Evolutionary conservation across 2,329 filamentous ascomycete species (phyloP), one percentile per base, ranked within the genome.

Genomic region (Orbilia blumenaviensis): DNA sequence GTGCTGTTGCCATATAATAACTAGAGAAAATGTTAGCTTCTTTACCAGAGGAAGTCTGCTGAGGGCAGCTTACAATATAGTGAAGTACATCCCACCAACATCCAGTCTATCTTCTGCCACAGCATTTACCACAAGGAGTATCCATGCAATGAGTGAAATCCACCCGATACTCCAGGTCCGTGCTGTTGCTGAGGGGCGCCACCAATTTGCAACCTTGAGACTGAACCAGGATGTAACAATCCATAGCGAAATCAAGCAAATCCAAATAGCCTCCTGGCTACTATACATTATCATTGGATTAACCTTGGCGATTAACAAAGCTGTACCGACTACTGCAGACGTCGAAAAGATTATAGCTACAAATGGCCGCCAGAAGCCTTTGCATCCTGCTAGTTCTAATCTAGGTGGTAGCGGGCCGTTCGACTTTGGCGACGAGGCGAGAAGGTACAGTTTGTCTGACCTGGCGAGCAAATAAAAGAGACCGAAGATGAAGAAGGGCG

Each of bases 241-340:
- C 86, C 93, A 97, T 0, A 92, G 86, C 0, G 91, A 91, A 0
- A 94, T 81, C 84, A 93, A 91, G 90, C 96, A 96, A 27, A 89
- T 88, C 92, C 93, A 96, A 81, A 97, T 91, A 3, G 92, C 87
- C 82, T 95, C 98, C 54, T 90, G 87, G 80, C 91, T 96, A 83
- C 92, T 94, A 84, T 97, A 95, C n/a, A 95, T 85, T 80, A 98
- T 93, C 80, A 92, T 88, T 0, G 94, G 93, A 81, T 98, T 98
- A 81, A 94, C 84, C 82, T 95, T 96, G 38, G 88, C 88, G 44
- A 96, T 80, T 61, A 98, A 83, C 79, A 91, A 91, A 0, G 92
- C 91, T 16, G 92, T 85, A 0, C 88, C 92, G 23, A 96, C 82
- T 0, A 91, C 88, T n/a, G 91, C 84, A 0, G 86, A 89, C 0